Evolutionary conservation across 1,284 basidiomycete species (phyloP).

Genomic region (Leccinum pseudoinsigne): DNA sequence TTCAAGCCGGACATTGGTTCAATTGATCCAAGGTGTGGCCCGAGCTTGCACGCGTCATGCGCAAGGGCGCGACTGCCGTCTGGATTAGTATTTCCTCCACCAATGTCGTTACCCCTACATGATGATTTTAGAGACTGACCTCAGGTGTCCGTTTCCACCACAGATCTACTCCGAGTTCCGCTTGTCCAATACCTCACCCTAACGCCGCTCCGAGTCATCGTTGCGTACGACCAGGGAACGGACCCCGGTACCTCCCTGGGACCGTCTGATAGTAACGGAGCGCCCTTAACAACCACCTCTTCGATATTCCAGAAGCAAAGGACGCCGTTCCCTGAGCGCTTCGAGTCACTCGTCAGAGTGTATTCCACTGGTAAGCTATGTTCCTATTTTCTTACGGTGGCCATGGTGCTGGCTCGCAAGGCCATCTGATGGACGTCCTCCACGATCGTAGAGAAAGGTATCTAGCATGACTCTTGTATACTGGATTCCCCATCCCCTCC

Average conservation of each 20-base stretch:
- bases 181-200: slow-evolving; percentile 57
- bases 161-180: slow-evolving; percentile 83
- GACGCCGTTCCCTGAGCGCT: slow-evolving; percentile 33
- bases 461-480: neutral
- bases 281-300: slow-evolving; percentile 70
- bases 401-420: slow-evolving; percentile 56
- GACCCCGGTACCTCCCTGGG: slow-evolving; percentile 44
- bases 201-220: slow-evolving; percentile 50
- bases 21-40: too few relatives aligned
- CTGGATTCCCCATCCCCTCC: too few relatives aligned
- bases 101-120: neutral
- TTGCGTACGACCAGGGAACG: slow-evolving; percentile 50
- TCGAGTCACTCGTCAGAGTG: slow-evolving; percentile 46
- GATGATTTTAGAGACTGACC: neutral
- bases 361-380: slow-evolving; percentile 52
- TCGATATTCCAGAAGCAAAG: slow-evolving; percentile 63
- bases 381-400: slow-evolving; percentile 35
- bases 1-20: too few relatives aligned
- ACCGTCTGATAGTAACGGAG: slow-evolving; percentile 33
- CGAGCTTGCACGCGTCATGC: too few relatives aligned
- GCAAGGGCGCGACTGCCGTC: neutral
- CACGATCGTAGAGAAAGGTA: neutral
- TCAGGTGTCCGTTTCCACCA: neutral
- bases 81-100: slow-evolving; percentile 53
- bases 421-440: slow-evolving; percentile 1